Percentiles rank a stretch among this genome's conserved stretches.
phyloP scores from a whole-genome alignment of 805 yeast species.

The Myxozyma neotropica region DNA sequence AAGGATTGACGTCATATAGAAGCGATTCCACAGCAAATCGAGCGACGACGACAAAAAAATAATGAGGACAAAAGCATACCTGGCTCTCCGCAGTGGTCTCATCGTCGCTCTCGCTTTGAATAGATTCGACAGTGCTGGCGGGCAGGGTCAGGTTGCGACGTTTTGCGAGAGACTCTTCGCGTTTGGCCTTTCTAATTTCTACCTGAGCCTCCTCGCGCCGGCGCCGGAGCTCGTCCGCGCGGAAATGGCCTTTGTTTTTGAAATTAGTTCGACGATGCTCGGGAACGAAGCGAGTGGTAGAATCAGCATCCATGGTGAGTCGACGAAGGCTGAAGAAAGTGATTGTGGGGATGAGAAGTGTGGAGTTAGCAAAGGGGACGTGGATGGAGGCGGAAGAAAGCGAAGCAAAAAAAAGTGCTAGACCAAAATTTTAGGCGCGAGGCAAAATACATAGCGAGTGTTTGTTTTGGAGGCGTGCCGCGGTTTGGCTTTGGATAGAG shows the following conservation, averaged over 20 bases:
- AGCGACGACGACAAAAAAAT: neutral
- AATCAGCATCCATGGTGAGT: conserved; percentile 67
- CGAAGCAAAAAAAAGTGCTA: neutral
- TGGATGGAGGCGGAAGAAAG: neutral
- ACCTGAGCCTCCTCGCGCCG: conserved; percentile 97
- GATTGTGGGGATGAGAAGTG: neutral
- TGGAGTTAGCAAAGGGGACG: neutral
- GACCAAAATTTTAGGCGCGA: neutral
- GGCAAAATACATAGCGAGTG: neutral
- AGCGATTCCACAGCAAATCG: neutral
- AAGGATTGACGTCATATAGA: neutral
- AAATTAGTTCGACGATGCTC: conserved; percentile 96
- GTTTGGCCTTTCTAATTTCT: conserved; percentile 91
- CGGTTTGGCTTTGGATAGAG: neutral
- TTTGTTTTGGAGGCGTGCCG: conserved; percentile 10
- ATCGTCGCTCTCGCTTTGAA: conserved; percentile 53
- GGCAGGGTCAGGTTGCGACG: conserved; percentile 71
- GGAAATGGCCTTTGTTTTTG: conserved; percentile 91
- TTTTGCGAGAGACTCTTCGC: conserved; percentile 92
- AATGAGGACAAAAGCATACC: conserved; percentile 26
- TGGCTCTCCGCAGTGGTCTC: conserved; percentile 41
- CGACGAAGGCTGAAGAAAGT: neutral
- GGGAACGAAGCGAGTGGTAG: conserved; percentile 85
- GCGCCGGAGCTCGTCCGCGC: conserved; percentile 94
- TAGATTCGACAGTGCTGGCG: conserved; percentile 42